Conservation (phyloP, 1,139 yeast species). For the Blastobotrys buckinghamii region DNA sequence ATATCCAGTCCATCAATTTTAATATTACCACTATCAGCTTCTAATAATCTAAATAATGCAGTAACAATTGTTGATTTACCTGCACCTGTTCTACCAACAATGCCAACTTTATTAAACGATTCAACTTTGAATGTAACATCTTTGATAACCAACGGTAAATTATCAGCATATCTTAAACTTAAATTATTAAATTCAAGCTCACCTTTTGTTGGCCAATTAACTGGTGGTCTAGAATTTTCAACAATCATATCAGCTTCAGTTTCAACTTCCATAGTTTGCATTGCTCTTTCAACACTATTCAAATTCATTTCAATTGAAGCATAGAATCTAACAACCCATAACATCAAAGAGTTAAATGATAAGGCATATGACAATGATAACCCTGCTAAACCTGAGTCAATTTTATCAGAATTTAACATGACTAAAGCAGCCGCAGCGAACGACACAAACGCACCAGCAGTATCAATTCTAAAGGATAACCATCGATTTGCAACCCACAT, state of each 20-base stretch:
- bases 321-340: constrained; percentile 89
- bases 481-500: constrained; percentile 96
- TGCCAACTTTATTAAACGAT: constrained; percentile 78
- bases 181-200: constrained; percentile 68
- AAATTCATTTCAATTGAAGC: constrained; percentile 89
- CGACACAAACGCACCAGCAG: constrained; percentile 78
- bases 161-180: constrained; percentile 83
- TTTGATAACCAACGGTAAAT: constrained; percentile 82
- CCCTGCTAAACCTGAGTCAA: constrained; percentile 96
- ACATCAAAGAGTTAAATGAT: constrained; percentile 78
- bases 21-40: constrained; percentile 81
- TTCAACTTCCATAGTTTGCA: constrained; percentile 75
- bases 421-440: constrained; percentile 79
- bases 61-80: constrained; percentile 96
- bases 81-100: constrained; percentile 98
- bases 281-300: constrained; percentile 90
- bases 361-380: constrained; percentile 88
- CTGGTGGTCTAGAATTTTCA: constrained; percentile 64
- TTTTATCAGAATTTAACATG: constrained; percentile 50
- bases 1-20: constrained; percentile 89
- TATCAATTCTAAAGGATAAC: constrained; percentile 79
- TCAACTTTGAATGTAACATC: constrained; percentile 74
- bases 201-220: constrained; percentile 81
- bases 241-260: constrained; percentile 72
- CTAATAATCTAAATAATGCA: constrained; percentile 87